These are phyloP conservation scores for Fusarium multiceps DNA, from an alignment of 2,329 filamentous ascomycete species.

Conservation along the genomic window DNA sequence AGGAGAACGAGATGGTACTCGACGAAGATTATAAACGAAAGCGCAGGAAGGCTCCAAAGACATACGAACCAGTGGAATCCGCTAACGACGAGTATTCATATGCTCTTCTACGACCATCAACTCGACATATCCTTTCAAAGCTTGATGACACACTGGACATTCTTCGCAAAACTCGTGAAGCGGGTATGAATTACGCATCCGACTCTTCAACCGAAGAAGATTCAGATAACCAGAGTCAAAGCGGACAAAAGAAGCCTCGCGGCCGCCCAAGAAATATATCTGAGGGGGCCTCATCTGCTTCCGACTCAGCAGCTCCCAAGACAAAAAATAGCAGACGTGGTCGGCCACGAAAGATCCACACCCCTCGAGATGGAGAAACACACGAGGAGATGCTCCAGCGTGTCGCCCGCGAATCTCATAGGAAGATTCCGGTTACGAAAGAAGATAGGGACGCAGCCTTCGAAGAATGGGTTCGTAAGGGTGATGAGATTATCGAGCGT, in stretches of 20 bases:
- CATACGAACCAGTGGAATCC: constrained; percentile 66
- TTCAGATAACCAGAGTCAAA: constrained; percentile 46
- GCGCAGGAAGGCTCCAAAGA: constrained; percentile 22
- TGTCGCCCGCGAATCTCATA: constrained; percentile 57
- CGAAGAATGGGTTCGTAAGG: constrained; percentile 50
- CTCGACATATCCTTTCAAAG: constrained; percentile 75
- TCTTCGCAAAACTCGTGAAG: constrained; percentile 74
- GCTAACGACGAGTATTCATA: constrained; percentile 77
- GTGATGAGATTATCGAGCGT: constrained; percentile 45
- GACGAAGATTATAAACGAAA: constrained; percentile 6
- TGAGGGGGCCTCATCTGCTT: constrained; percentile 9
- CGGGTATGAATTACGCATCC: constrained; percentile 55
- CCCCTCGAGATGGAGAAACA: constrained; percentile 58
- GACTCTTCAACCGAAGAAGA: constrained; percentile 55
- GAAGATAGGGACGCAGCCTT: constrained; percentile 49
- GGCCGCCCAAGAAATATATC: constrained; percentile 44
- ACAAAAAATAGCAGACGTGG: constrained; percentile 46
- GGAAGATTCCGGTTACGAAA: constrained; percentile 45
- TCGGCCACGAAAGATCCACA: constrained; percentile 55
- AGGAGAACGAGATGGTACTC: constrained; percentile 26
- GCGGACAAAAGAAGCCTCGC: constrained; percentile 43
- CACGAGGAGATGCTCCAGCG: constrained; percentile 59
- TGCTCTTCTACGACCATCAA: constrained; percentile 72
- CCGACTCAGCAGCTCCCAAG: constrained; percentile 19
- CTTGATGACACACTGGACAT: constrained; percentile 76